phyloP scores from a whole-genome alignment of 1,284 basidiomycete genomes.

The Heterobasidion irregulare region DNA sequence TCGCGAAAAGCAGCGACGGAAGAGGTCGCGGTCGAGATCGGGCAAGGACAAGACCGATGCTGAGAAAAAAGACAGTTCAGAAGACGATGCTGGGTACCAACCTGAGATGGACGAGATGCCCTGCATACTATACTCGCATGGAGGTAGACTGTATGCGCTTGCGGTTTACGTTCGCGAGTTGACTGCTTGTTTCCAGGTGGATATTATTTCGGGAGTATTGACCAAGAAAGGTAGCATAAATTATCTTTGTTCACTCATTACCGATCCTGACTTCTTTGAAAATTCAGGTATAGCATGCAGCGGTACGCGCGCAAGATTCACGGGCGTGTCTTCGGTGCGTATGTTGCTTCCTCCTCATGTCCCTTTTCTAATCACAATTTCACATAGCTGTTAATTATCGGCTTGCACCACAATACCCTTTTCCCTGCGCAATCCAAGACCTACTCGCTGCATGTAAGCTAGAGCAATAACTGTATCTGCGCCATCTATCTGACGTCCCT shows the following conservation, averaged over 20 bases:
- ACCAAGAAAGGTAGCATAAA: slow-evolving; percentile 55
- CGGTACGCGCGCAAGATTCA: slow-evolving; percentile 86
- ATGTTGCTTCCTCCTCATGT: background rate
- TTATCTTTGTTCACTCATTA: slow-evolving; percentile 2
- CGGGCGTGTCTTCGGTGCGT: slow-evolving; percentile 74
- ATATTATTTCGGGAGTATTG: slow-evolving; percentile 77
- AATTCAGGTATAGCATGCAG: slow-evolving; percentile 68
- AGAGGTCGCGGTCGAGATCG: slow-evolving; percentile 12
- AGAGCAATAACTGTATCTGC: background rate
- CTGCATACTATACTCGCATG: slow-evolving; percentile 83
- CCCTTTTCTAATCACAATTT: slow-evolving; percentile 6
- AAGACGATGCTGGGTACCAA: slow-evolving; percentile 29
- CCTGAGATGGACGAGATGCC: slow-evolving; percentile 80
- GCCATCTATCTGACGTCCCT: background rate
- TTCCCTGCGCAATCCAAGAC: slow-evolving; percentile 85
- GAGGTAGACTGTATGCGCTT: slow-evolving; percentile 36
- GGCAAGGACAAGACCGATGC: slow-evolving; percentile 13
- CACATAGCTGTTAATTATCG: slow-evolving; percentile 78
- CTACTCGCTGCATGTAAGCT: slow-evolving; percentile 71
- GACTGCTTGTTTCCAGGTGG: slow-evolving; percentile 37
- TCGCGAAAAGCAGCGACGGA: slow-evolving; percentile 32
- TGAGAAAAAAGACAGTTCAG: slow-evolving; percentile 15
- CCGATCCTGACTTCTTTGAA: slow-evolving; percentile 12
- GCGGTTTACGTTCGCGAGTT: background rate
- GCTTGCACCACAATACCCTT: slow-evolving; percentile 91